Base-by-base conservation (phyloP, 75 land plant genomes). In the Cupressus sempervirens region DNA sequence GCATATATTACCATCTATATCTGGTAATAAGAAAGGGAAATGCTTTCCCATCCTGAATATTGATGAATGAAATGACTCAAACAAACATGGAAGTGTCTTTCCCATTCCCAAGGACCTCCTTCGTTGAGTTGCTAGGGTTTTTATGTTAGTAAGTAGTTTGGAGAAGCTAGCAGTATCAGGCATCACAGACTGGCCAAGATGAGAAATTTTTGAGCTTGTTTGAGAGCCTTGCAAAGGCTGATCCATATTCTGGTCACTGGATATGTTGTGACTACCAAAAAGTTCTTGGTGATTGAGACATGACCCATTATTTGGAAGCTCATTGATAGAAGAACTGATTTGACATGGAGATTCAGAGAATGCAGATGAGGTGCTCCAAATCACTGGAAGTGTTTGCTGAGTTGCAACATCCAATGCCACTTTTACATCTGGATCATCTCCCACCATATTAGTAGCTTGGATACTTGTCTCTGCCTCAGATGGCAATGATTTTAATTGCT, bases 51-150 rank as follows among this genome's bases (percentile, higher is more conserved):
- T 74, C 40, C 35, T 34, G 76, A 16, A 36, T 1, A 15, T 75
- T 75, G 77, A 75, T 75, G 77, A 75, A 75, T 20, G 23, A 75
- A 75, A 75, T 75, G 77, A 75, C 77, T 38, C 77, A 75, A 75
- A 75, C 77, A 75, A 15, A 75, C 41, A 75, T 35, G 77, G 77
- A 75, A 75, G 6, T 36, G 77, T 36, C 77, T 35, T 75, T 75
- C 77, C 41, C 41, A 36, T 43, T 75, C 77, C 77, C 77, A 75
- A 35, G 14, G 23, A 75, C 77, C 41, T 75, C 41, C 77, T 75
- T 75, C 38, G 77, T 43, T 75, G 77, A 75, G 18, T 75, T 75
- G 77, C 77, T 75, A 75, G 40, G 16, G 18, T 75, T 20, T 75
- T 75, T 30, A 75, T 75, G 77, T 35, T 75, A 36, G 23, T 75